Evolutionary conservation across 352 stramenopile species (phyloP).

Genomic region (Bremia lactucae): DNA sequence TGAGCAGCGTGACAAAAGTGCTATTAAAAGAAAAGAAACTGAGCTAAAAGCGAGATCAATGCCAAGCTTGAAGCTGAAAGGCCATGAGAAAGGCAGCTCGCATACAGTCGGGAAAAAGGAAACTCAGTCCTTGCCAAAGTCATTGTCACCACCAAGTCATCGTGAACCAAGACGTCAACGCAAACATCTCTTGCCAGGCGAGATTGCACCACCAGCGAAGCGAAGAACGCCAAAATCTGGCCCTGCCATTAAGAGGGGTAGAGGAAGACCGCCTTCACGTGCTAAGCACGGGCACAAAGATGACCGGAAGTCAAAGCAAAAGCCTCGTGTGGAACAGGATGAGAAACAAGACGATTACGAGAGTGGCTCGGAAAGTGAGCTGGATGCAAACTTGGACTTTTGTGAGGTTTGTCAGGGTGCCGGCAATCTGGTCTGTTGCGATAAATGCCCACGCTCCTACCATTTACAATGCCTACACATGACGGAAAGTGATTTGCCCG

Average conservation of each 20-base stretch:
- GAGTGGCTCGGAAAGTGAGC: slow-evolving; percentile 39
- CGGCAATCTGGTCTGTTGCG: slow-evolving; percentile 86
- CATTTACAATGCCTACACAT: slow-evolving; percentile 80
- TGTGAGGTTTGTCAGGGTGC: slow-evolving; percentile 73
- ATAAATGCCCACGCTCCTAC: slow-evolving; percentile 87
- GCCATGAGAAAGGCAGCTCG: background rate
- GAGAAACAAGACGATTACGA: slow-evolving; percentile 9
- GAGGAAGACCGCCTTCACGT: slow-evolving; percentile 12
- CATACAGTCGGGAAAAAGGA: background rate
- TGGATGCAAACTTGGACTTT: slow-evolving; percentile 76
- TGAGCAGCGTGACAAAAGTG: background rate
- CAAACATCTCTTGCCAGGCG: slow-evolving; percentile 1
- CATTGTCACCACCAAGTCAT: slow-evolving; percentile 2
- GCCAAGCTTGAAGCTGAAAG: background rate
- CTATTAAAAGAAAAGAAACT: slow-evolving; percentile 1
- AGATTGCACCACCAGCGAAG: background rate
- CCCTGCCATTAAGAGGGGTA: slow-evolving; percentile 9
- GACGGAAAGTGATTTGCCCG: slow-evolving; percentile 55
- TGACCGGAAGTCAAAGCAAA: slow-evolving; percentile 16
- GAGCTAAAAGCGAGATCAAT: background rate
- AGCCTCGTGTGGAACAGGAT: slow-evolving; percentile 10
- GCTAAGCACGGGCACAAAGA: slow-evolving; percentile 7
- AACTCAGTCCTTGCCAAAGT: slow-evolving; percentile 1
- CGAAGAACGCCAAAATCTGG: slow-evolving; percentile 7
- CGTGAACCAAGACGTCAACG: slow-evolving; percentile 11